These are phyloP conservation scores for Asterophora parasitica DNA, from an alignment of 768 basidiomycete genomes.

Conservation along the genomic window DNA sequence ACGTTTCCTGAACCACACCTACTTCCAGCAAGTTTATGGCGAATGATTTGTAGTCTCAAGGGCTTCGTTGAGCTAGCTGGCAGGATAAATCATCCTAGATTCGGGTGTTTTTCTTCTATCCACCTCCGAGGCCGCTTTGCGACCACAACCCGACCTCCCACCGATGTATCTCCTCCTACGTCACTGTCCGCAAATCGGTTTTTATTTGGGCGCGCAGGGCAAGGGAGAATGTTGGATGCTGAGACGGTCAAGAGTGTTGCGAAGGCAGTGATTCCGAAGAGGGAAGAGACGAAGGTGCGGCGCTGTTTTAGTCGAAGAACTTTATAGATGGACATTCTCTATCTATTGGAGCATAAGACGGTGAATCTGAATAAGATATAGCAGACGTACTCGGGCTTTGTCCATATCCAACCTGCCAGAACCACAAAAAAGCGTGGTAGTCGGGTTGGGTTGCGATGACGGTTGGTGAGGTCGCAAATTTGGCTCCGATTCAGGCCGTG, in stretches of 20 bases:
- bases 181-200: conserved; percentile 56
- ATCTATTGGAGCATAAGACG: conserved; percentile 16
- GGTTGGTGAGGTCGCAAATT: conserved; percentile 1
- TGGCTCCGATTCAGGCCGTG: conserved; percentile 32
- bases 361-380: neutral
- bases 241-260: conserved; percentile 77
- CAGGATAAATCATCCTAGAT: conserved; percentile 19
- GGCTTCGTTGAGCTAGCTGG: neutral
- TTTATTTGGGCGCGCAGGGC: conserved; percentile 63
- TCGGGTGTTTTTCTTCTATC: conserved; percentile 69
- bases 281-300: conserved; percentile 69
- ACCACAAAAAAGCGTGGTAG: neutral
- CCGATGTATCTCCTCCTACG: conserved; percentile 18
- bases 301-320: conserved; percentile 59
- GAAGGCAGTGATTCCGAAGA: conserved; percentile 78
- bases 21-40: no score
- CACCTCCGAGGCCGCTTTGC: conserved; percentile 65
- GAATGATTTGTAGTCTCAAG: neutral
- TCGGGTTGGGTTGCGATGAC: neutral
- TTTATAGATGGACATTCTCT: conserved; percentile 56
- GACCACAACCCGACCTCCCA: conserved; percentile 41
- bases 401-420: conserved; percentile 22
- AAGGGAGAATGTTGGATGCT: conserved; percentile 74
- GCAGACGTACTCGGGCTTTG: conserved; percentile 18
- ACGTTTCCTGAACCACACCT: no score